Conservation (phyloP, 2,329 filamentous ascomycete genomes). For the Neodidymelliopsis sp. region DNA sequence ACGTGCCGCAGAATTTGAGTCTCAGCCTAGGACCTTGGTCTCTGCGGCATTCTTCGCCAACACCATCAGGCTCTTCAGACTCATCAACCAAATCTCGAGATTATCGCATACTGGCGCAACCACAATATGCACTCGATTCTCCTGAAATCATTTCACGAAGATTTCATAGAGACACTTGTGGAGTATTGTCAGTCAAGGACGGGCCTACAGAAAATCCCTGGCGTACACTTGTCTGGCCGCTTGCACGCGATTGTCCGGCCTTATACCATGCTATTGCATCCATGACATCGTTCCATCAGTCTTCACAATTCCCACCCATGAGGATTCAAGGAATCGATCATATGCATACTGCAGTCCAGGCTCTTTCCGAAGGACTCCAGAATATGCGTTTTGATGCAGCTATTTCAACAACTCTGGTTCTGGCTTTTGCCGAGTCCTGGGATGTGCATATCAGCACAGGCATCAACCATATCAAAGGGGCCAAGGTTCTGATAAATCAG, state of each 20-base stretch:
- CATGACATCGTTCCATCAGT: conserved; percentile 73
- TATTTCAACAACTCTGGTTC: conserved; percentile 72
- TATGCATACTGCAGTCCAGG: conserved; percentile 69
- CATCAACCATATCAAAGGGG: conserved; percentile 73
- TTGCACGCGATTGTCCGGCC: conserved; percentile 69
- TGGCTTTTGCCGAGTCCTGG: conserved; percentile 76
- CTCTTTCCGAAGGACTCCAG: conserved; percentile 65
- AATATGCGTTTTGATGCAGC: conserved; percentile 71
- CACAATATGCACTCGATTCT: conserved; percentile 59
- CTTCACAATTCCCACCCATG: conserved; percentile 63
- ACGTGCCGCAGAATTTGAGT: conserved; percentile 57
- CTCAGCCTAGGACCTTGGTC: conserved; percentile 45
- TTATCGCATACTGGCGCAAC: conserved; percentile 51
- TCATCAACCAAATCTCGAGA: conserved; percentile 40
- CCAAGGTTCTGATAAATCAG: conserved; percentile 68
- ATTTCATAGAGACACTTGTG: conserved; percentile 72
- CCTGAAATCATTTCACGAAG: conserved; percentile 68
- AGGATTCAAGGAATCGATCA: conserved; percentile 71
- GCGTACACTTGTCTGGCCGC: conserved; percentile 74
- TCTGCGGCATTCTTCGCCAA: conserved; percentile 49
- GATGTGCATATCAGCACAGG: conserved; percentile 73
- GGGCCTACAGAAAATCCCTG: conserved; percentile 74
- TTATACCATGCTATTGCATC: conserved; percentile 73
- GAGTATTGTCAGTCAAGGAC: conserved; percentile 75
- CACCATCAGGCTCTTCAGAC: conserved; percentile 44